A percentile compares a stretch with the other conserved stretches of the same genome.
Conservation (phyloP, 225 moss, liverwort and hornwort genomes). For the Marchantia paleacea region DNA sequence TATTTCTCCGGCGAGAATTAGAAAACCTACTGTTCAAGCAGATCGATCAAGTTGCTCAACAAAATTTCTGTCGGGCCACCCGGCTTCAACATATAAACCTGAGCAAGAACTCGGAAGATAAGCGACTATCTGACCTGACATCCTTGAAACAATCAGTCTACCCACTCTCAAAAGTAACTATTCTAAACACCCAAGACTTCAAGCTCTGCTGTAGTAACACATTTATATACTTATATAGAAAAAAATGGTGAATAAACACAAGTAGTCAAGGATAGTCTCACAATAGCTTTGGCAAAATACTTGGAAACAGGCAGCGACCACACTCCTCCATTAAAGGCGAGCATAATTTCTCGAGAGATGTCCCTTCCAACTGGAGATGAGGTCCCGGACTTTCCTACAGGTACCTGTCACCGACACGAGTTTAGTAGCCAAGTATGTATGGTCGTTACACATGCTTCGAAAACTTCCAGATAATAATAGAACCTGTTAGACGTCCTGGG, state of each 20-base stretch:
- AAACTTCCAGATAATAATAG: neutral
- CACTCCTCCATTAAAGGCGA: conserved; percentile 79
- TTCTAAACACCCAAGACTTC: neutral
- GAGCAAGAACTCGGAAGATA: neutral
- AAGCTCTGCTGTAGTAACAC: neutral
- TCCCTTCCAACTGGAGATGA: conserved; percentile 89
- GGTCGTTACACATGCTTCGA: neutral
- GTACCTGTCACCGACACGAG: conserved; percentile 62
- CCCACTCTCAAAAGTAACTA: neutral
- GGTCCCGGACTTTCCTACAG: conserved; percentile 90
- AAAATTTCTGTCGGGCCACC: conserved; percentile 63
- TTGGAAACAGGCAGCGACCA: conserved; percentile 83
- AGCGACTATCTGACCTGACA: neutral
- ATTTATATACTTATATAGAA: neutral
- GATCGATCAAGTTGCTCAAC: conserved; percentile 76
- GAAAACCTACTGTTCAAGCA: conserved; percentile 78
- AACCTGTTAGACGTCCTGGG: no score
- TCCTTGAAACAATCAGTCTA: neutral
- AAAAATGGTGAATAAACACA: conserved; percentile 9
- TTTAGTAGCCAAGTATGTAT: neutral
- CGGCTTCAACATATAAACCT: conserved; percentile 69
- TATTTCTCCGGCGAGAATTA: no score
- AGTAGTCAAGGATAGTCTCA: conserved; percentile 45
- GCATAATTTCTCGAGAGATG: conserved; percentile 74
- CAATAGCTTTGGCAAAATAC: conserved; percentile 91